A percentile compares a stretch with the other conserved stretches of the same genome.
These are phyloP conservation scores for Colletotrichum tofieldiae DNA, from an alignment of 2,329 filamentous ascomycete species.

Conservation along the genomic window DNA sequence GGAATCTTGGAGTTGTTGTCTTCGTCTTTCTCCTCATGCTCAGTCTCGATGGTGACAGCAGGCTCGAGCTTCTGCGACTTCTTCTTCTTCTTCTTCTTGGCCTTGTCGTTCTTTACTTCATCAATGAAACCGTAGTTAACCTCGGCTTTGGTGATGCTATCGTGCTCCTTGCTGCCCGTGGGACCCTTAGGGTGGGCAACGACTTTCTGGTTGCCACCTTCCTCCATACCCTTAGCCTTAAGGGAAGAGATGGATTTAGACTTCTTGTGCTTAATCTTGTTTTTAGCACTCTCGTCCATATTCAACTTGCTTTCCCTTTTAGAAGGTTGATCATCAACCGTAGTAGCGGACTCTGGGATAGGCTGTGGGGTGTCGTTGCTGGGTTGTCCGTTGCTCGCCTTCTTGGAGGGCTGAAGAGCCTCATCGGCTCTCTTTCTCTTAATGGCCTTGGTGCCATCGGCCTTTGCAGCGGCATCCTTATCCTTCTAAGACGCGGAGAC, in stretches of 20 bases:
- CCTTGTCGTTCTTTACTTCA: not conserved
- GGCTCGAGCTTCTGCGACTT: not conserved
- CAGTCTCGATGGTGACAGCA: not conserved
- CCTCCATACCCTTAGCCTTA: not conserved
- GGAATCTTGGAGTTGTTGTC: not conserved
- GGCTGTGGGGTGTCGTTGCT: not conserved
- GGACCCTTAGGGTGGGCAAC: not conserved
- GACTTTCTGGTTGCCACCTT: not conserved
- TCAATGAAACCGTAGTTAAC: not conserved
- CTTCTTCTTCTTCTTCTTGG: not conserved
- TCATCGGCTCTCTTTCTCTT: conserved; percentile 27
- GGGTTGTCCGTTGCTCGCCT: not conserved
- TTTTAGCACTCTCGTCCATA: not conserved
- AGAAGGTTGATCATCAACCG: not conserved
- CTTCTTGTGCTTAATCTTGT: conserved; percentile 10
- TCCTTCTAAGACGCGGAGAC: conserved; percentile 23
- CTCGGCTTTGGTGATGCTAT: not conserved
- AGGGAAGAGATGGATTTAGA: not conserved
- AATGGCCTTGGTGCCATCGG: not conserved
- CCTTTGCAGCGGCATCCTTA: not conserved
- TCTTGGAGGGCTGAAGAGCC: conserved; percentile 1
- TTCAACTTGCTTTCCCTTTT: not conserved
- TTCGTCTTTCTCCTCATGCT: not conserved
- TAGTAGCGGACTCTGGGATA: not conserved
- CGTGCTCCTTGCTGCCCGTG: not conserved